Evolutionary conservation across 179 eudicot species (phyloP).

Genomic region (Spinacia oleracea): DNA sequence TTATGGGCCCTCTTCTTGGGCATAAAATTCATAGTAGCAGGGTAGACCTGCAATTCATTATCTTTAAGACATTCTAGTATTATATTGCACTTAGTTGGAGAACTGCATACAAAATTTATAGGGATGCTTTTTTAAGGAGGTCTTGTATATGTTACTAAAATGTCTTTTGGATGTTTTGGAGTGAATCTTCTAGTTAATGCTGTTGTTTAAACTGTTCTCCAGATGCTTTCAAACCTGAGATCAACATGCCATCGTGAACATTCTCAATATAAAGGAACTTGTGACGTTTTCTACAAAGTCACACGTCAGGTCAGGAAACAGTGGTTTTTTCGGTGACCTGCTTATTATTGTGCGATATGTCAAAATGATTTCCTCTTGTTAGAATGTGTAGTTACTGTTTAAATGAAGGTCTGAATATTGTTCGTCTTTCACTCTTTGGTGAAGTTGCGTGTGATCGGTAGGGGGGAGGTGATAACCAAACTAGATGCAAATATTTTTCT

Average conservation of each 20-base stretch:
- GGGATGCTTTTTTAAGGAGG: not conserved
- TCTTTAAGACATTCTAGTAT: too few relatives aligned
- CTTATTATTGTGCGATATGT: not conserved
- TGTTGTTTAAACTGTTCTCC: constrained; percentile 21
- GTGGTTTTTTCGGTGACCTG: not conserved
- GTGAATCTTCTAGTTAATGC: constrained; percentile 18
- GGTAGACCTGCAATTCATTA: not conserved
- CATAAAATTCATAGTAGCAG: not conserved
- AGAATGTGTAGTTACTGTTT: not conserved
- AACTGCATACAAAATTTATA: too few relatives aligned
- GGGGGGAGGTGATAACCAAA: not conserved
- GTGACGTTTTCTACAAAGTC: constrained; percentile 73
- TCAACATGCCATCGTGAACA: constrained; percentile 47
- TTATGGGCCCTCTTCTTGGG: not conserved
- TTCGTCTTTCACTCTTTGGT: not conserved
- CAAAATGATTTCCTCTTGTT: not conserved
- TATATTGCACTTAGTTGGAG: too few relatives aligned
- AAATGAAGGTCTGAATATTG: not conserved
- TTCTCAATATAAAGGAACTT: constrained; percentile 68
- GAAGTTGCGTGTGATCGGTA: constrained; percentile 9
- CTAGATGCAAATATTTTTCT: not conserved
- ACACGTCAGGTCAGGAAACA: constrained; percentile 61
- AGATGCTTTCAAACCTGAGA: constrained; percentile 64
- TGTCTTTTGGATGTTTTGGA: not conserved
- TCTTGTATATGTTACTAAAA: not conserved